Evolutionary conservation across 1,139 yeast genomes (phyloP).

Genomic region (Ogataea hybrid): DNA sequence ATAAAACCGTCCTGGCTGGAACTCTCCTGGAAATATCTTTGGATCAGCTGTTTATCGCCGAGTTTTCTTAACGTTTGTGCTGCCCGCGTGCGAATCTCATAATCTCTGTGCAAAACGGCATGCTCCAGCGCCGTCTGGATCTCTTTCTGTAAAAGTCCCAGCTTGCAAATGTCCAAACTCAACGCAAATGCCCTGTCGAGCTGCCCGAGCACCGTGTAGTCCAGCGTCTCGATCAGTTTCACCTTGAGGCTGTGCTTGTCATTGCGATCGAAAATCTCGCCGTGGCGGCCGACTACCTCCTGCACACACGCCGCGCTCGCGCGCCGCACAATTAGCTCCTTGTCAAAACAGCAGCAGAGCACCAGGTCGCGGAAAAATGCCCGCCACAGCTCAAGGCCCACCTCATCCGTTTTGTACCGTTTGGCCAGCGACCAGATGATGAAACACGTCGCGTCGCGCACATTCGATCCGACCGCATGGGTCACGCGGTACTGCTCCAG

Average conservation of each 20-base stretch:
- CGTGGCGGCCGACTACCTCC: conserved; percentile 79
- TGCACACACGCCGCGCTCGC: conserved; percentile 88
- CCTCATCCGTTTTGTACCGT: conserved; percentile 30
- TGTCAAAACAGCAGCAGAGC: conserved; percentile 61
- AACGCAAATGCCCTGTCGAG: conserved; percentile 38
- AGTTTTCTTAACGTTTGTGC: conserved; percentile 26
- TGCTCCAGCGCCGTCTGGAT: conserved; percentile 35
- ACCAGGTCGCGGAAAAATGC: conserved; percentile 45
- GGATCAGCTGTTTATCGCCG: not conserved
- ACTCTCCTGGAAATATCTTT: not conserved
- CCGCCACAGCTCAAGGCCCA: conserved; percentile 25
- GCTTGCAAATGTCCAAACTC: conserved; percentile 34
- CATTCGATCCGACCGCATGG: conserved; percentile 57
- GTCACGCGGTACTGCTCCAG: conserved; percentile 42
- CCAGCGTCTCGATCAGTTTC: conserved; percentile 57
- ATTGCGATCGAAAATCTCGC: conserved; percentile 28
- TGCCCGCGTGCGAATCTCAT: conserved; percentile 39
- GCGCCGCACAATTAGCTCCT: conserved; percentile 69
- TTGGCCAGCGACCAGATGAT: conserved; percentile 65
- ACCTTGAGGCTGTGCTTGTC: conserved; percentile 42
- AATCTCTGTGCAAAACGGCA: conserved; percentile 35
- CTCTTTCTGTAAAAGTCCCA: conserved; percentile 31
- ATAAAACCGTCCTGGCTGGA: conserved; percentile 23
- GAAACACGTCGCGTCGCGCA: conserved; percentile 84
- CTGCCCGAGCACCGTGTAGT: conserved; percentile 44